A percentile compares a stretch with the other conserved stretches of the same genome.
These are phyloP conservation scores for Bigelowiella natans DNA, from an alignment of 78 protist species.

Conservation along the genomic window DNA sequence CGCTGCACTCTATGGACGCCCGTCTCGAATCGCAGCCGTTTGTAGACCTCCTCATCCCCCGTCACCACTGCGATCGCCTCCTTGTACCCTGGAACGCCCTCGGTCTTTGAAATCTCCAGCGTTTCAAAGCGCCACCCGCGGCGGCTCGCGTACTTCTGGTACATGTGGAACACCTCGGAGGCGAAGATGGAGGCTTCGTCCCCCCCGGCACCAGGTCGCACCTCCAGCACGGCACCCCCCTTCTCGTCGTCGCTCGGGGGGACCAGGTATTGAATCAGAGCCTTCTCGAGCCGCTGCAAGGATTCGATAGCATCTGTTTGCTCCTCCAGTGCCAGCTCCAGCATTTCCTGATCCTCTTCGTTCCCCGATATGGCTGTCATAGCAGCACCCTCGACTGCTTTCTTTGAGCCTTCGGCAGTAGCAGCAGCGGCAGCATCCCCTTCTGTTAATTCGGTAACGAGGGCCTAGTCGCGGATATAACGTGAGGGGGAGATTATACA, in stretches of 20 bases:
- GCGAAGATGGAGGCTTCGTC: slow-evolving; percentile 69
- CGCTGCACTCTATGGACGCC: slow-evolving; percentile 91
- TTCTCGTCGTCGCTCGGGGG: slow-evolving; percentile 44
- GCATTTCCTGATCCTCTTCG: no score
- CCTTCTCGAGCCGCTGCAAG: not conserved
- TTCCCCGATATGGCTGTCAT: no score
- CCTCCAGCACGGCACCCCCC: slow-evolving; percentile 48
- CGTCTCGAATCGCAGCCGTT: slow-evolving; percentile 50
- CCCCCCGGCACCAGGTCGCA: slow-evolving; percentile 69
- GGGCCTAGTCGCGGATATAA: no score
- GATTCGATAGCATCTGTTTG: no score
- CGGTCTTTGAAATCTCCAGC: slow-evolving; percentile 5
- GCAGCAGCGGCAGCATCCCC: no score
- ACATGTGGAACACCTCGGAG: slow-evolving; percentile 62
- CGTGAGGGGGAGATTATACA: no score
- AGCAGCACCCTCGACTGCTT: no score
- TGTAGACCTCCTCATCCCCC: slow-evolving; percentile 61
- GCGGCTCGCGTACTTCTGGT: slow-evolving; percentile 24
- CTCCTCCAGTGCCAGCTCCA: no score
- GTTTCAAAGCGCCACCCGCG: slow-evolving; percentile 55
- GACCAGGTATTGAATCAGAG: not conserved
- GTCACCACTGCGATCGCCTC: slow-evolving; percentile 45
- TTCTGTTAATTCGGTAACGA: no score
- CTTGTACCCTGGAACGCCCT: slow-evolving; percentile 49
- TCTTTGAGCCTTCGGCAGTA: no score